These are phyloP conservation scores for Harrya chromipes DNA, from an alignment of 768 basidiomycete genomes.

Conservation along the genomic window DNA sequence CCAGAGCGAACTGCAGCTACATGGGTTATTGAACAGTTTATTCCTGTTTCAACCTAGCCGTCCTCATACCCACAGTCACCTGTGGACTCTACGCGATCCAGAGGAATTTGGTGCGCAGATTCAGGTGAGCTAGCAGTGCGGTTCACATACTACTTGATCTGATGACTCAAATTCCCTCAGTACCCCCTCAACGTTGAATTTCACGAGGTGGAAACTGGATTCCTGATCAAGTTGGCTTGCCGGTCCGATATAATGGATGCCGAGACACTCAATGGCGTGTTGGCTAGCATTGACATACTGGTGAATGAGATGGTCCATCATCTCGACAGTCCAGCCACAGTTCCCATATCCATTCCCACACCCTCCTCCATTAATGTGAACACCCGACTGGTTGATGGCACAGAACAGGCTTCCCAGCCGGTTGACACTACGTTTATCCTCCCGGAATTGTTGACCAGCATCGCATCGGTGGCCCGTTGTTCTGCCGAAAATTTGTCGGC, in stretches of 20 bases:
- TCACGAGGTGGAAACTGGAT: constrained; percentile 29
- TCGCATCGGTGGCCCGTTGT: constrained; percentile 24
- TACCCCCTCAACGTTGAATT: constrained; percentile 46
- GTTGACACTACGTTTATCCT: constrained; percentile 4
- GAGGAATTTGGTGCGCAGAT: constrained; percentile 15
- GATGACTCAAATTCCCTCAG: constrained; percentile 20
- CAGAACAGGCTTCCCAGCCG: not conserved
- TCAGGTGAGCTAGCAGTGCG: constrained; percentile 27
- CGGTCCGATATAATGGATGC: constrained; percentile 27
- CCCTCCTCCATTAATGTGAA: not conserved
- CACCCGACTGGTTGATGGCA: not conserved
- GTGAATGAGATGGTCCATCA: constrained; percentile 19
- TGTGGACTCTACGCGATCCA: constrained; percentile 24
- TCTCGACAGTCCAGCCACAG: constrained; percentile 14
- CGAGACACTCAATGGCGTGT: constrained; percentile 15
- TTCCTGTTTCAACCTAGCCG: constrained; percentile 42
- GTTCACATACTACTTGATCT: constrained; percentile 1
- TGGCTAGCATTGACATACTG: constrained; percentile 19
- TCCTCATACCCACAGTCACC: not conserved
- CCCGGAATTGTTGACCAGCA: constrained; percentile 2
- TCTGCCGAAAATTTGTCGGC: constrained; percentile 30
- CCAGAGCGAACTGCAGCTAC: constrained; percentile 32
- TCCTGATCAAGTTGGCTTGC: constrained; percentile 37
- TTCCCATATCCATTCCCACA: not conserved
- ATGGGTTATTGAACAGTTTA: constrained; percentile 39